phyloP scores from a whole-genome alignment of 2,329 filamentous ascomycete species.

The Alternaria solani region DNA sequence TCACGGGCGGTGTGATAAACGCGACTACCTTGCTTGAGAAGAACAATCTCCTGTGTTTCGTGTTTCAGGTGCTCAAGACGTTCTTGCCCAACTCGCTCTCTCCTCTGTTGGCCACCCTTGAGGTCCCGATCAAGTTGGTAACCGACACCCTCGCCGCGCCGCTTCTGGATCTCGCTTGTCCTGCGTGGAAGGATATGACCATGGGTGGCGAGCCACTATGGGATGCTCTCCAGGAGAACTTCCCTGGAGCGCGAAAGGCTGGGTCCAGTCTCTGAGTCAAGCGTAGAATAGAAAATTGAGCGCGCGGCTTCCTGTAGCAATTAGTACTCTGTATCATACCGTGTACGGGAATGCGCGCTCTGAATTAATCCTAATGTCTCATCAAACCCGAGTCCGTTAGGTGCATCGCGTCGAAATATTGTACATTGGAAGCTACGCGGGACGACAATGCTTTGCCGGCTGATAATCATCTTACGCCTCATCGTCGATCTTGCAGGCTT shows the following conservation, averaged over 20 bases:
- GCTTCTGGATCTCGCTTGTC: conserved; percentile 33
- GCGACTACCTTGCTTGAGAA: conserved; percentile 45
- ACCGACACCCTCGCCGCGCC: conserved; percentile 29
- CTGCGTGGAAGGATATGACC: conserved; percentile 33
- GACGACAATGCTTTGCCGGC: not conserved
- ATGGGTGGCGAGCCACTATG: conserved; percentile 26
- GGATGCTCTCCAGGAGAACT: conserved; percentile 23
- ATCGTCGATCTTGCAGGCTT: not conserved
- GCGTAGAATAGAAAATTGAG: not conserved
- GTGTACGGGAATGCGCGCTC: not conserved
- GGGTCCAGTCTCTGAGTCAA: conserved; percentile 10
- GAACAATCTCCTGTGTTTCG: conserved; percentile 52
- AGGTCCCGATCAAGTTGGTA: conserved; percentile 30
- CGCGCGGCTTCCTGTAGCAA: not conserved
- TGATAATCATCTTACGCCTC: not conserved
- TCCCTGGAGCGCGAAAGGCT: conserved; percentile 20
- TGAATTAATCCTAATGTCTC: not conserved
- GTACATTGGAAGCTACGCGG: not conserved
- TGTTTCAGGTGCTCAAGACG: conserved; percentile 46
- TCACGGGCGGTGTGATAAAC: conserved; percentile 29
- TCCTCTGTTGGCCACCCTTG: conserved; percentile 35
- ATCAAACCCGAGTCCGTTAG: not conserved
- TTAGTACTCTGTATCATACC: not conserved
- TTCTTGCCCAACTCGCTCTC: conserved; percentile 46
- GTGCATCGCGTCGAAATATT: not conserved